Percentiles rank a stretch among this genome's conserved stretches.
Evolutionary conservation across 371 early-diverging fungal species (phyloP).

Genomic region (Mortierella sp.): DNA sequence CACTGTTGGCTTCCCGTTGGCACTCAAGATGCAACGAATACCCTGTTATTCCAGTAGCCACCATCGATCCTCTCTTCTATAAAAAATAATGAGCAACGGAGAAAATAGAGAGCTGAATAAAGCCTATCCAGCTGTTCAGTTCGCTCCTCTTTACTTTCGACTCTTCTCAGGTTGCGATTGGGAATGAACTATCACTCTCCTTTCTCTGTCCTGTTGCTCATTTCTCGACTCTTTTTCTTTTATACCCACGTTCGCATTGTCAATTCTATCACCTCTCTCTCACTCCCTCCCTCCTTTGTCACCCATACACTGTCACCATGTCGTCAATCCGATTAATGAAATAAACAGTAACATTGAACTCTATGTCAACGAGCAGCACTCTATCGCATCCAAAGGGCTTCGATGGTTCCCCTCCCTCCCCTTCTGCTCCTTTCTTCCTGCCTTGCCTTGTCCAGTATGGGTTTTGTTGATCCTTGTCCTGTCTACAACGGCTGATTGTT

Average conservation of each 20-base stretch:
- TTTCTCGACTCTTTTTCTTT: neutral
- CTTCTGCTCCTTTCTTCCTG: neutral
- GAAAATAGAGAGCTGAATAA: neutral
- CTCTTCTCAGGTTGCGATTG: neutral
- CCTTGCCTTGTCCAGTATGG: neutral
- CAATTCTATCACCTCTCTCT: neutral
- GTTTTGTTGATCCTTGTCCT: neutral
- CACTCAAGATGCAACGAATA: no score
- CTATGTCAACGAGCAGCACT: neutral
- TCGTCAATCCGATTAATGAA: neutral
- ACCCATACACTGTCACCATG: neutral
- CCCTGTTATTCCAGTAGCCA: neutral
- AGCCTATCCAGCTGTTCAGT: neutral
- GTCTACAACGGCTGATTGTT: neutral
- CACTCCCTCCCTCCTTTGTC: neutral
- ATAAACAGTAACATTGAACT: conserved; percentile 2
- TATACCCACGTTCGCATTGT: no score
- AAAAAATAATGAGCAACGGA: conserved; percentile 1
- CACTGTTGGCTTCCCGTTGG: neutral
- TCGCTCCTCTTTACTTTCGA: neutral
- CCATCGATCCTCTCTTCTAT: neutral
- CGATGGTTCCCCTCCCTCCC: neutral
- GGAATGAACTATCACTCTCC: neutral
- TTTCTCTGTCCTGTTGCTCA: no score
- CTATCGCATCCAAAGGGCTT: neutral